Conservation (phyloP, 2,329 filamentous ascomycete species). For the Nothophaeocryptopus gaeumannii region DNA sequence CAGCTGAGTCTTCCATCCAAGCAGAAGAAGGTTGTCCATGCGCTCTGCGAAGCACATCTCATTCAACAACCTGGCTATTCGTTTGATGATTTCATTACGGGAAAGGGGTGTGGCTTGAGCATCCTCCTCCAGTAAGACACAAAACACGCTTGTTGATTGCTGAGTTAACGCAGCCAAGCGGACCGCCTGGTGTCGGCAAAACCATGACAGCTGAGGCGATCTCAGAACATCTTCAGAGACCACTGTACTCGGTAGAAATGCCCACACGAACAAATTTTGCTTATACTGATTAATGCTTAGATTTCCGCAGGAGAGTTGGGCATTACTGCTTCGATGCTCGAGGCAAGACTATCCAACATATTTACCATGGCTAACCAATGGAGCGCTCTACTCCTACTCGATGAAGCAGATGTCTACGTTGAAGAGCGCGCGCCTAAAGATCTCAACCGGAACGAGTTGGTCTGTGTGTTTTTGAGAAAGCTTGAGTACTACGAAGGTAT, state of each 20-base stretch:
- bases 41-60: too few relatives aligned
- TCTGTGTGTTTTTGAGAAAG: conserved; percentile 77
- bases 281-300: too few relatives aligned
- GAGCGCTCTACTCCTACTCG: conserved; percentile 36
- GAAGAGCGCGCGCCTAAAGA: conserved; percentile 70
- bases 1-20: too few relatives aligned
- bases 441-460: conserved; percentile 75
- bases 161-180: too few relatives aligned
- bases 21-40: too few relatives aligned
- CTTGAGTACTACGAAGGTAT: conserved; percentile 89
- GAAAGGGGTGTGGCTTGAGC: conserved; percentile 9
- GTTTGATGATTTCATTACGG: conserved; percentile 7
- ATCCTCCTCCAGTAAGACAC: conserved; percentile 8
- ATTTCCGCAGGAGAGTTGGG: conserved; percentile 6
- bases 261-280: too few relatives aligned
- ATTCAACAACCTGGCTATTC: too few relatives aligned
- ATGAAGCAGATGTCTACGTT: conserved; percentile 41
- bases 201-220: conserved; percentile 14
- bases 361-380: conserved; percentile 19
- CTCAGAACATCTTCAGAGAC: conserved; percentile 7
- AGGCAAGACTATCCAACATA: conserved; percentile 11
- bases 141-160: too few relatives aligned
- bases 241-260: conserved; percentile 4
- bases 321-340: conserved; percentile 12
- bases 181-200: conserved; percentile 28